Evolutionary conservation across 768 basidiomycete genomes (phyloP), one percentile per base, ranked within the genome.

Genomic region (Rhodotorula graminis): DNA sequence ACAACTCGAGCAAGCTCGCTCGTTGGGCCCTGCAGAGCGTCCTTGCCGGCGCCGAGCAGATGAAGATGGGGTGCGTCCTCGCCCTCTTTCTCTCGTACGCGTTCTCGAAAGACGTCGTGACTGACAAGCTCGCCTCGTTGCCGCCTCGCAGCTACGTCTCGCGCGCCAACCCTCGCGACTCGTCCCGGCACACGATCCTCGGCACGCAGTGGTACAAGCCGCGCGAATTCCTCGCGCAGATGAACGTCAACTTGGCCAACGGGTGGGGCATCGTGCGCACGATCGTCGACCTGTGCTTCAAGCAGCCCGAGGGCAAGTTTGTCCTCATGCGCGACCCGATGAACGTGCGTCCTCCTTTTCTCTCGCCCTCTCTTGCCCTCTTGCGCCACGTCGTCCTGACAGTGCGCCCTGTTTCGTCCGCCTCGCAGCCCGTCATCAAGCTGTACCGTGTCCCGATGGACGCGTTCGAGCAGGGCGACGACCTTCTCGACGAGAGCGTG

Each of bases 201-300:
- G 94, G 91, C 82, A 92, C 94, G 1, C 90, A 93, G 37, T 93
- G 93, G 29, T 88, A 93, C 86, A 91, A 95, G 64, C 95, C 96
- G 11, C 85, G 87, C 29, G 96, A 98, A 74, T 98, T 98, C 78
- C 94, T 96, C 16, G 85, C 84, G 14, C 96, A 98, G 82, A 89
- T 98, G 76, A 97, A 97, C 81, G 89, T 99, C 50, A 95, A 93
- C 40, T 83, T 98, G 66, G 84, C 90, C 47, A 98, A 98, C 80
- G 96, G 96, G 19, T 99, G 96, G 96, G 96, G 96, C 66, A 97
- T 99, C 78, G 92, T 98, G 46, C 86, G 96, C 71, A 95, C 91
- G 21, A 89, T 99, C 70, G 90, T 91, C 42, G 96, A 99, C 79
- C 82, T 98, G 71, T 91, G 90, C 81, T 87, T 96, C 88, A 93